Conservation (phyloP, 192 early-diverging fungal species). For the Phycomyces blakesleeanus region DNA sequence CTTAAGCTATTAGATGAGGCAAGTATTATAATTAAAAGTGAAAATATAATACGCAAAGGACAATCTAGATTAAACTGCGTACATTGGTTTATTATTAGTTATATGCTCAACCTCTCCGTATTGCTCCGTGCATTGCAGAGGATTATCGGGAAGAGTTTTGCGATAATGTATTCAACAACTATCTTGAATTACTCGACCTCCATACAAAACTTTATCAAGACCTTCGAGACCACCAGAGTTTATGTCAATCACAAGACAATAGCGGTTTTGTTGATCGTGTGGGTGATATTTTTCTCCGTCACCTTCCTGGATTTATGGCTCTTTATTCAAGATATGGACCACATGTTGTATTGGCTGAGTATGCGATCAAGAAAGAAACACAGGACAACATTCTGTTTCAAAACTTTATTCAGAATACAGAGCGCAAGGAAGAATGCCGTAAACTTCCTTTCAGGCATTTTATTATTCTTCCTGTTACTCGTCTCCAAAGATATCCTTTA, state of each 20-base stretch:
- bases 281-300: constrained; percentile 77
- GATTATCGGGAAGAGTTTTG: constrained; percentile 47
- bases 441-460: constrained; percentile 33
- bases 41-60: constrained; percentile 2
- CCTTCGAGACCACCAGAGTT: constrained; percentile 50
- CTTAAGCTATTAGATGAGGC: constrained; percentile 69
- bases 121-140: constrained; percentile 23
- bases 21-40: constrained; percentile 46
- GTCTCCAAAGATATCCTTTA: constrained; percentile 81
- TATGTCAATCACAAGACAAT: constrained; percentile 57
- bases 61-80: not conserved
- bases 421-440: constrained; percentile 17
- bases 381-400: constrained; percentile 58
- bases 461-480: constrained; percentile 78
- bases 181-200: constrained; percentile 53
- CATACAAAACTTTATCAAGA: constrained; percentile 53
- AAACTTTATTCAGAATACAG: constrained; percentile 68
- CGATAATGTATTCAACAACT: constrained; percentile 69
- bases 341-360: constrained; percentile 72
- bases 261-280: constrained; percentile 70
- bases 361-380: constrained; percentile 66
- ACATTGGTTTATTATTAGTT: constrained; percentile 4
- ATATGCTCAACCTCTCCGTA: constrained; percentile 13
- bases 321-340: constrained; percentile 78
- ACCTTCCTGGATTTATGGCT: constrained; percentile 58